Evolutionary conservation across 495 filamentous ascomycete species (phyloP).

Genomic region (Penicillium canescens): DNA sequence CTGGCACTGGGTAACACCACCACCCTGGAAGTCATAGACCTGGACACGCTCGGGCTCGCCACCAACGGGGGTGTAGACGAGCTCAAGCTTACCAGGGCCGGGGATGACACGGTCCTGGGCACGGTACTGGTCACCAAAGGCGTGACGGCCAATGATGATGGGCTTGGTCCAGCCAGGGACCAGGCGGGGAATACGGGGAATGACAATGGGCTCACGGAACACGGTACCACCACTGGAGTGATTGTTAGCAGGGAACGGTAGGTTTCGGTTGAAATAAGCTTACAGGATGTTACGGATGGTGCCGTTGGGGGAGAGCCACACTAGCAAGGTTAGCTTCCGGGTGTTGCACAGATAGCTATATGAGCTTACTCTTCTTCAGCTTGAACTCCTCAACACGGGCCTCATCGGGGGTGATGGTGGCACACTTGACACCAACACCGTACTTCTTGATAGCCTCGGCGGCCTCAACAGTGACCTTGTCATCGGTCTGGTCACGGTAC

Average conservation of each 20-base stretch:
- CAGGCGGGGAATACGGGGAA: slow-evolving; percentile 84
- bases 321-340: slow-evolving; percentile 42
- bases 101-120: slow-evolving; percentile 84
- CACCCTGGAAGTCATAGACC: slow-evolving; percentile 87
- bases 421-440: slow-evolving; percentile 97
- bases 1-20: slow-evolving; percentile 88
- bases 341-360: not conserved
- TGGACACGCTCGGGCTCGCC: slow-evolving; percentile 84
- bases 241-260: slow-evolving; percentile 2
- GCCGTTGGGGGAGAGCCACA: slow-evolving; percentile 98
- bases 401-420: slow-evolving; percentile 98
- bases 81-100: slow-evolving; percentile 81
- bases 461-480: slow-evolving; percentile 90
- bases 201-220: slow-evolving; percentile 97
- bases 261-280: slow-evolving; percentile 13
- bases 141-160: slow-evolving; percentile 98
- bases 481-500: slow-evolving; percentile 93
- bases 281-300: slow-evolving; percentile 92
- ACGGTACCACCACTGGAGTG: slow-evolving; percentile 80
- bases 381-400: slow-evolving; percentile 95
- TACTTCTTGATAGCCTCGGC: slow-evolving; percentile 99
- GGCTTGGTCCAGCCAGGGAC: slow-evolving; percentile 97
- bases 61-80: slow-evolving; percentile 86
- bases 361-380: slow-evolving; percentile 83
- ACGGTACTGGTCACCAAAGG: slow-evolving; percentile 97